Conservation (phyloP, 2,329 filamentous ascomycete genomes). For the Trichoderma endophyticum region DNA sequence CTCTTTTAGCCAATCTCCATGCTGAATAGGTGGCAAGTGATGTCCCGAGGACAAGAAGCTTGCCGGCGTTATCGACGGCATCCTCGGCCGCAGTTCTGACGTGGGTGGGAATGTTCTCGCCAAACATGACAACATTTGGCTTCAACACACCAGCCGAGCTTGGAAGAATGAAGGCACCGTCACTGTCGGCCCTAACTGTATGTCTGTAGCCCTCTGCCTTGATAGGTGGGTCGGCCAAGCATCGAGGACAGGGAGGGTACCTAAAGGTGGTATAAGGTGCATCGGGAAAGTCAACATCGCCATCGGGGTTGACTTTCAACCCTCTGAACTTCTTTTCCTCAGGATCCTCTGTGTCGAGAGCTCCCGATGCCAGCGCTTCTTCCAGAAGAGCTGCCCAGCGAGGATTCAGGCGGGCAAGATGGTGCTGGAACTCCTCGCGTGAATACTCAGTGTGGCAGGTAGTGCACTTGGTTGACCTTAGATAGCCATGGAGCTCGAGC, state of each 20-base stretch:
- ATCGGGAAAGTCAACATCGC: conserved; percentile 84
- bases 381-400: conserved; percentile 75
- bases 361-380: conserved; percentile 69
- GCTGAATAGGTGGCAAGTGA: conserved; percentile 94
- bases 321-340: conserved; percentile 64
- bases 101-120: conserved; percentile 70
- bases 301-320: conserved; percentile 85
- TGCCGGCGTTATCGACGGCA: conserved; percentile 72
- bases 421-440: conserved; percentile 70
- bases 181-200: conserved; percentile 66
- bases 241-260: conserved; percentile 85
- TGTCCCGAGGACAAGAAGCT: conserved; percentile 78
- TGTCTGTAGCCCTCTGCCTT: conserved; percentile 53
- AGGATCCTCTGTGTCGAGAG: conserved; percentile 74
- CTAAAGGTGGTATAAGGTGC: conserved; percentile 87
- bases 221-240: conserved; percentile 61
- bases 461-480: conserved; percentile 76
- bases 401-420: conserved; percentile 77
- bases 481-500: conserved; percentile 86
- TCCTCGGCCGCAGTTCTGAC: conserved; percentile 76
- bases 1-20: conserved; percentile 82
- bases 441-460: conserved; percentile 71
- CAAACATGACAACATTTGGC: conserved; percentile 94
- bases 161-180: conserved; percentile 71
- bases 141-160: conserved; percentile 80